phyloP scores from a whole-genome alignment of 257 asterid genomes.

The Nemophila menziesii region DNA sequence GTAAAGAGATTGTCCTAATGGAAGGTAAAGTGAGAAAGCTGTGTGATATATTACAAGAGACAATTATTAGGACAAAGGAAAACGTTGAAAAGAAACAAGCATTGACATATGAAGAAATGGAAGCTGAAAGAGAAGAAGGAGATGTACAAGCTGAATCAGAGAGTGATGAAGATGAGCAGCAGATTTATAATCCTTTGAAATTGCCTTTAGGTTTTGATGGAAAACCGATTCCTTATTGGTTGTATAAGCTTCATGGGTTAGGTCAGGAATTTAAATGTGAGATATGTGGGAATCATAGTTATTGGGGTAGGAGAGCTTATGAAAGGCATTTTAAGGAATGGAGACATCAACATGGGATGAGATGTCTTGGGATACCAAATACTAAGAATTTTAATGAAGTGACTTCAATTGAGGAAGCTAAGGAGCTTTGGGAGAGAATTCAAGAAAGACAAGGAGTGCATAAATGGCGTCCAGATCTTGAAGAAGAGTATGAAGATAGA shows the following conservation, averaged over 20 bases:
- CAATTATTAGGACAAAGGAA: slow-evolving; percentile 75
- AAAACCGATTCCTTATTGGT: slow-evolving; percentile 98
- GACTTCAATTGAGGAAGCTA: slow-evolving; percentile 95
- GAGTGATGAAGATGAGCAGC: slow-evolving; percentile 96
- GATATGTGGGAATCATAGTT: slow-evolving; percentile 96
- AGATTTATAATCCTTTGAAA: slow-evolving; percentile 94
- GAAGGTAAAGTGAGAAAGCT: slow-evolving; percentile 73
- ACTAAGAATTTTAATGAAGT: slow-evolving; percentile 92
- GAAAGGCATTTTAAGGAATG: slow-evolving; percentile 99
- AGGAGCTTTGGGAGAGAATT: slow-evolving; percentile 86
- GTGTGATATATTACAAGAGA: slow-evolving; percentile 81
- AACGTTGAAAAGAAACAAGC: slow-evolving; percentile 93
- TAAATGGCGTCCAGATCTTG: slow-evolving; percentile 98
- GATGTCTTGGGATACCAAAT: slow-evolving; percentile 96
- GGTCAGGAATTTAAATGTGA: slow-evolving; percentile 99
- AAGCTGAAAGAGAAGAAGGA: slow-evolving; percentile 96
- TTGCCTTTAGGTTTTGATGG: slow-evolving; percentile 99
- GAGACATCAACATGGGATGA: slow-evolving; percentile 99
- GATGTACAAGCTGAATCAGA: slow-evolving; percentile 86
- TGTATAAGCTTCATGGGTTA: slow-evolving; percentile 97
- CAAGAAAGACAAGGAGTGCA: slow-evolving; percentile 76
- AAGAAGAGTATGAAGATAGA: slow-evolving; percentile 92
- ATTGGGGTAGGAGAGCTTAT: slow-evolving; percentile 99
- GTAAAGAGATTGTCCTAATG: slow-evolving; percentile 68
- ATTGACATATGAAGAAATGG: slow-evolving; percentile 94